Conservation (phyloP, 768 basidiomycete genomes). For the Rhizopogon rudus region DNA sequence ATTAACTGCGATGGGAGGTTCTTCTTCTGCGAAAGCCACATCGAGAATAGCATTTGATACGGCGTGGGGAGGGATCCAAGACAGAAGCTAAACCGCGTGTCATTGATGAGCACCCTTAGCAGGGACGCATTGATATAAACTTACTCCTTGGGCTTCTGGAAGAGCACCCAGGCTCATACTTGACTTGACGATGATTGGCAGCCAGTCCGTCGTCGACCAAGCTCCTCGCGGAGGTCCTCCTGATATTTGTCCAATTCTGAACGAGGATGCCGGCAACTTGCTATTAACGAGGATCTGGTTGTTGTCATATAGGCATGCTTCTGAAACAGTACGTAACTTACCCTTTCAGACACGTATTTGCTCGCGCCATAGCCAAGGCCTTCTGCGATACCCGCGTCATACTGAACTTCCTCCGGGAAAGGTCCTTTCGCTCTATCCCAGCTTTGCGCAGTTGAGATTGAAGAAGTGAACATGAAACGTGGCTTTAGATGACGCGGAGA, state of each 20-base stretch:
- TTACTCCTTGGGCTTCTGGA: slow-evolving; percentile 25
- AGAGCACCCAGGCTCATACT: slow-evolving; percentile 24
- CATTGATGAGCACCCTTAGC: neutral
- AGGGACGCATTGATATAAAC: slow-evolving; percentile 6
- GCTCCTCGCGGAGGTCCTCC: slow-evolving; percentile 29
- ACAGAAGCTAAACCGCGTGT: slow-evolving; percentile 9
- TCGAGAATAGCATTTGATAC: slow-evolving; percentile 23
- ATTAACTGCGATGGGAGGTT: slow-evolving; percentile 20
- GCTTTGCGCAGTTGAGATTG: slow-evolving; percentile 24
- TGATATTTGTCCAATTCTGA: slow-evolving; percentile 33
- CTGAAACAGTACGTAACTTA: slow-evolving; percentile 1
- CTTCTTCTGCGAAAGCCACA: slow-evolving; percentile 19
- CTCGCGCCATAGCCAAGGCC: slow-evolving; percentile 33
- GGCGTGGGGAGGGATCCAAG: slow-evolving; percentile 27
- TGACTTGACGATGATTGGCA: slow-evolving; percentile 33
- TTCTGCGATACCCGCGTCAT: slow-evolving; percentile 22
- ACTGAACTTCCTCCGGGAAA: slow-evolving; percentile 29
- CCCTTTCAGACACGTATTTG: slow-evolving; percentile 23
- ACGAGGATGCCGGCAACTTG: slow-evolving; percentile 26
- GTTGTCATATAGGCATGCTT: neutral
- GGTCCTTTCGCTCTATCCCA: slow-evolving; percentile 10
- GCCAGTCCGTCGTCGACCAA: slow-evolving; percentile 33
- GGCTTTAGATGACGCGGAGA: slow-evolving; percentile 22
- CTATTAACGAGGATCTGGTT: slow-evolving; percentile 26
- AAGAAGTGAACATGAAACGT: slow-evolving; percentile 37